Percentiles rank a stretch among this genome's conserved stretches.
These are phyloP conservation scores for Plasmodium vinckei DNA, from an alignment of 169 alveolate genomes.

Conservation along the genomic window DNA sequence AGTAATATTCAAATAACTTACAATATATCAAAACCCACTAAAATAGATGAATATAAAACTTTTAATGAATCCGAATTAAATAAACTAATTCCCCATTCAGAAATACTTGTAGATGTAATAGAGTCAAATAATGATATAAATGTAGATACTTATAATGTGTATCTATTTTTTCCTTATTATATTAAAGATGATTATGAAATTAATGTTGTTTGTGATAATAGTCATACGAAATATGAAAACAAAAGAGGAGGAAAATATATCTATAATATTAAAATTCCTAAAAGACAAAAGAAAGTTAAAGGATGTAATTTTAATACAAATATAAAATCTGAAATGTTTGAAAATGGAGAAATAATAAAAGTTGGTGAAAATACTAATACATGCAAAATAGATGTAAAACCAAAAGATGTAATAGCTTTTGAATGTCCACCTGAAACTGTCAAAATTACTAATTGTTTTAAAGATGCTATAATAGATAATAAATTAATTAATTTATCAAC, in stretches of 20 bases:
- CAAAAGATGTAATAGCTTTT: conserved; percentile 61
- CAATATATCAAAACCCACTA: conserved; percentile 20
- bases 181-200: conserved; percentile 19
- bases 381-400: conserved; percentile 25
- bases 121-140: background rate
- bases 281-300: conserved; percentile 37
- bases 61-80: conserved; percentile 15
- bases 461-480: conserved; percentile 24
- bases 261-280: conserved; percentile 18
- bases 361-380: conserved; percentile 7
- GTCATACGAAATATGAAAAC: background rate
- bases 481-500: background rate
- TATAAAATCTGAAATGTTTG: conserved; percentile 1
- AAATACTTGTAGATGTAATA: background rate
- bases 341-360: background rate
- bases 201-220: conserved; percentile 42
- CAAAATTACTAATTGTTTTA: conserved; percentile 56
- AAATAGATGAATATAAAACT: background rate
- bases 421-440: conserved; percentile 40
- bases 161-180: conserved; percentile 48
- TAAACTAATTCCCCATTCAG: conserved; percentile 36
- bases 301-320: conserved; percentile 32
- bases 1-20: conserved; percentile 7
- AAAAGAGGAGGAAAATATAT: conserved; percentile 20
- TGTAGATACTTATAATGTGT: conserved; percentile 26